Percentiles rank a stretch among this genome's conserved stretches.
Conservation (phyloP, 176 grass and related monocot genomes). For the Rhynchospora pubera region DNA sequence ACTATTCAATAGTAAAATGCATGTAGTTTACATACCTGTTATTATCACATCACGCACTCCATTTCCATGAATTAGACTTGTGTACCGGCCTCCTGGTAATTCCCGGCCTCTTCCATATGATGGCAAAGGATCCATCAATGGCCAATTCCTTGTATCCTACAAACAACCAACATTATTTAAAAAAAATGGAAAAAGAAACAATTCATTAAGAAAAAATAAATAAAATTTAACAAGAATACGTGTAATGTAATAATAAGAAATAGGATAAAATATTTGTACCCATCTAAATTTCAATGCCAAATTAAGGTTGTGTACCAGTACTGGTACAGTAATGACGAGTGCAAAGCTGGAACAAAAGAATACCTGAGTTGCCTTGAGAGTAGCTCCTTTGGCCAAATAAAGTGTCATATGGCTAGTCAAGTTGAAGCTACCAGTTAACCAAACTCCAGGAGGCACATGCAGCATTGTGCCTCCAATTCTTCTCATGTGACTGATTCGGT, state of each 20-base stretch:
- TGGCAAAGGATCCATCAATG: conserved; percentile 69
- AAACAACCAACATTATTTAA: background rate
- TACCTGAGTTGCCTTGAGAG: conserved; percentile 59
- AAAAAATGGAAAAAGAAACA: background rate
- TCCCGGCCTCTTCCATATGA: conserved; percentile 79
- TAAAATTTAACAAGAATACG: background rate
- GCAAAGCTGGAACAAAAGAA: background rate
- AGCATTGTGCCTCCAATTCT: conserved; percentile 48
- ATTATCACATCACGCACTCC: conserved; percentile 78
- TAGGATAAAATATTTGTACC: background rate
- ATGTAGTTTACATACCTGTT: conserved; percentile 38
- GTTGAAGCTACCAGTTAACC: conserved; percentile 87
- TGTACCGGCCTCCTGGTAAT: conserved; percentile 51
- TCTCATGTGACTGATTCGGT: conserved; percentile 54
- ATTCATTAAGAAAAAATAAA: background rate
- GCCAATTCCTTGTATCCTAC: conserved; percentile 62
- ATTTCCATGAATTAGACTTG: conserved; percentile 70
- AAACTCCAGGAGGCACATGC: conserved; percentile 49
- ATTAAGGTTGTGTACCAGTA: background rate
- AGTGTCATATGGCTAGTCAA: conserved; percentile 94
- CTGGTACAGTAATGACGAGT: background rate
- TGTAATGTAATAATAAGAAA: background rate
- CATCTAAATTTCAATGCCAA: background rate
- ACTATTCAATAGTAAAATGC: background rate
- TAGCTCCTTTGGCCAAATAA: conserved; percentile 59